Conservation (phyloP, 1,284 basidiomycete species). For the Cryptococcus neoformans region DNA sequence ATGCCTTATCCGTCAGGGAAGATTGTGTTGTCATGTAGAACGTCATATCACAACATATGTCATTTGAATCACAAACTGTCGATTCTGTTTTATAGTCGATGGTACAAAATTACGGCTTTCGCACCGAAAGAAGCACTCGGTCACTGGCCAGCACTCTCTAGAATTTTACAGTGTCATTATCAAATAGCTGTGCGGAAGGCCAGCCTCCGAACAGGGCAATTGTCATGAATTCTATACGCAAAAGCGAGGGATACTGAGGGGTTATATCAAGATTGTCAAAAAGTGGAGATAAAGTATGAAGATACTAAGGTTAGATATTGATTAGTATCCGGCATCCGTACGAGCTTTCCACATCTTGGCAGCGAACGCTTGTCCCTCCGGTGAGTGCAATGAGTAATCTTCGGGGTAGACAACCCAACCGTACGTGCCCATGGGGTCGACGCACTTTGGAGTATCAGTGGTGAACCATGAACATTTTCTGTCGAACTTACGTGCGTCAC, state of each 20-base stretch:
- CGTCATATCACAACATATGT: background rate
- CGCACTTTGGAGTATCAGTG: conserved; percentile 10
- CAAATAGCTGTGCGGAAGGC: background rate
- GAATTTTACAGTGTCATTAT: no score
- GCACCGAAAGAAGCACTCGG: no score
- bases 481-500: conserved; percentile 26
- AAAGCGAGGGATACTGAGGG: background rate
- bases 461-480: background rate
- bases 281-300: background rate
- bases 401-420: conserved; percentile 24
- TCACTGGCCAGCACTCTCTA: no score
- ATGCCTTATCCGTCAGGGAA: conserved; percentile 86
- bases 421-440: conserved; percentile 31
- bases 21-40: conserved; percentile 65
- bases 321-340: conserved; percentile 22
- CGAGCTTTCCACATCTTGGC: conserved; percentile 40
- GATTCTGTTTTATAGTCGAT: no score
- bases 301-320: background rate
- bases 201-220: background rate
- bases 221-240: background rate
- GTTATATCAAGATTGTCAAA: background rate
- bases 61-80: no score
- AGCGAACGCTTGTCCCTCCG: conserved; percentile 36
- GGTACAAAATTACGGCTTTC: no score
- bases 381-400: conserved; percentile 12